A percentile compares a stretch with the other conserved stretches of the same genome.
Conservation (phyloP, 352 stramenopile species). For the Pythium rishiriense region DNA sequence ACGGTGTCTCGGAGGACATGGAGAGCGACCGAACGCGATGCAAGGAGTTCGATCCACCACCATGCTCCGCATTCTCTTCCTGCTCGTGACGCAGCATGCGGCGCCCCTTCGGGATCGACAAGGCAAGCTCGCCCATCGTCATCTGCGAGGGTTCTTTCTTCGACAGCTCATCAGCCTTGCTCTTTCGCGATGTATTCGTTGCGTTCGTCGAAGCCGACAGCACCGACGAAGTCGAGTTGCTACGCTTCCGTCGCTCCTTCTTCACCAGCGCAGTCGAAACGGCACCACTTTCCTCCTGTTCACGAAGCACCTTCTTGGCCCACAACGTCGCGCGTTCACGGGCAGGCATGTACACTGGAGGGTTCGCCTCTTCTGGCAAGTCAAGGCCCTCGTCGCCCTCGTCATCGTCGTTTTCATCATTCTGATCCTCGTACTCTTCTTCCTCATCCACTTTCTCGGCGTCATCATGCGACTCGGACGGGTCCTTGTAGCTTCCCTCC, state of each 20-base stretch:
- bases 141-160: conserved; percentile 82
- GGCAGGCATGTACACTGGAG: conserved; percentile 61
- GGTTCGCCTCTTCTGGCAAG: conserved; percentile 36
- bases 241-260: conserved; percentile 52
- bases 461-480: conserved; percentile 37
- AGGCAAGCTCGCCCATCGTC: conserved; percentile 81
- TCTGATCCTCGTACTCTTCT: conserved; percentile 16
- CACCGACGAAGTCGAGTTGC: conserved; percentile 54
- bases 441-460: conserved; percentile 18
- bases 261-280: conserved; percentile 32
- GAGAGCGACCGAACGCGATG: conserved; percentile 61
- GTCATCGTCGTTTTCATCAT: conserved; percentile 27
- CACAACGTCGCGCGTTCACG: conserved; percentile 73
- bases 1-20: conserved; percentile 60
- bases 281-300: conserved; percentile 31
- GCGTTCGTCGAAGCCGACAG: conserved; percentile 36
- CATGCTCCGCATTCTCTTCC: conserved; percentile 49
- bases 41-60: conserved; percentile 35
- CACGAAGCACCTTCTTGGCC: conserved; percentile 61
- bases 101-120: conserved; percentile 69
- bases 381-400: conserved; percentile 44
- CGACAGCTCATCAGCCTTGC: conserved; percentile 54
- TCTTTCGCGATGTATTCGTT: conserved; percentile 27
- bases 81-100: conserved; percentile 60
- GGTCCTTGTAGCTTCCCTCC: conserved; percentile 40